phyloP scores from a whole-genome alignment of 257 asterid species.

The Ilex asprella region DNA sequence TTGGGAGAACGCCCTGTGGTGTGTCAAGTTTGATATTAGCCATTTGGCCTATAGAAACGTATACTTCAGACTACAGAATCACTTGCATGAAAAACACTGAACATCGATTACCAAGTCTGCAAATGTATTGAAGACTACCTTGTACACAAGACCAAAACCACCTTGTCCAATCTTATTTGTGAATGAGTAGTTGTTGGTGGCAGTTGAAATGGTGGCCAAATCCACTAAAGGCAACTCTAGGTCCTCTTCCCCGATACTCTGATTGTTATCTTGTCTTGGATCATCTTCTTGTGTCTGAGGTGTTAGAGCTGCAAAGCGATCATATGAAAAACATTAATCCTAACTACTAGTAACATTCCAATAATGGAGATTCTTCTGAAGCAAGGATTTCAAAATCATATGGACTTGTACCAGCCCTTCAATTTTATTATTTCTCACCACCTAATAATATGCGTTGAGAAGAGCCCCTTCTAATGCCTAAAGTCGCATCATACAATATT shows the following conservation, averaged over 20 bases:
- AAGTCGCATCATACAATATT: too few relatives aligned
- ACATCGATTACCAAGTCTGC: background rate
- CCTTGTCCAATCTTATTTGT: constrained; percentile 25
- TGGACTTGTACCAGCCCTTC: too few relatives aligned
- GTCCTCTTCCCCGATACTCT: constrained; percentile 1
- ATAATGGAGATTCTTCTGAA: too few relatives aligned
- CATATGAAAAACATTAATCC: too few relatives aligned
- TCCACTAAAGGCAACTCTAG: constrained; percentile 17
- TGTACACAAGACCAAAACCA: constrained; percentile 27
- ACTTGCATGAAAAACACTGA: background rate
- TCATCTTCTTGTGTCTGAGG: constrained; percentile 8
- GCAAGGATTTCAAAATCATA: too few relatives aligned
- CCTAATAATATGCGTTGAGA: too few relatives aligned
- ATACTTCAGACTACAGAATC: background rate
- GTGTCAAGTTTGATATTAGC: too few relatives aligned
- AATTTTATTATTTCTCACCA: too few relatives aligned
- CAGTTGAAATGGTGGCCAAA: constrained; percentile 12
- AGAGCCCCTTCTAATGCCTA: too few relatives aligned
- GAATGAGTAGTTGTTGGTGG: constrained; percentile 19
- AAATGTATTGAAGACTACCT: constrained; percentile 11
- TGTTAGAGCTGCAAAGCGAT: background rate
- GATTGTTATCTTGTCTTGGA: constrained; percentile 6
- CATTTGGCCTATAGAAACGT: constrained; percentile 12
- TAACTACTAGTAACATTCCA: too few relatives aligned
- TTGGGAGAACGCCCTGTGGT: background rate